Conservation (phyloP, 768 basidiomycete species). For the Russula earlei region DNA sequence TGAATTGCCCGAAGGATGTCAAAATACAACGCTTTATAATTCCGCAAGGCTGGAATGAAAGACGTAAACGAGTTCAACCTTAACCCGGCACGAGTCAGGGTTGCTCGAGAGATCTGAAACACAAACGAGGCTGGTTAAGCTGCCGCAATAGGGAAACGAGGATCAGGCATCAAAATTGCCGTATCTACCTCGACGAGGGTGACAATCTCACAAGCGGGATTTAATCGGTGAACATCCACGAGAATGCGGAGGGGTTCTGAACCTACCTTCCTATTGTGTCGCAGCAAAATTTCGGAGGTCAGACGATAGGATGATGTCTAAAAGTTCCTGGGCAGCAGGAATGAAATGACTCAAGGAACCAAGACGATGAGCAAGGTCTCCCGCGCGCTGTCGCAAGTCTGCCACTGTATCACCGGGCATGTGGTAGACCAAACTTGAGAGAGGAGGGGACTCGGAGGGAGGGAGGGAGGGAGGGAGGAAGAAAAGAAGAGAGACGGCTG, state of each 20-base stretch:
- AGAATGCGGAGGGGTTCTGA: not conserved
- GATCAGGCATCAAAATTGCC: not conserved
- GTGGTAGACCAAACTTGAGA: not conserved
- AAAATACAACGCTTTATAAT: conserved; percentile 19
- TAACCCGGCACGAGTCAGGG: conserved; percentile 17
- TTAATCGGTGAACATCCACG: conserved; percentile 1
- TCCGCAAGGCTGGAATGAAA: conserved; percentile 10
- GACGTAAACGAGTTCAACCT: conserved; percentile 17
- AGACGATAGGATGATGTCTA: conserved; percentile 13
- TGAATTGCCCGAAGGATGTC: conserved; percentile 18
- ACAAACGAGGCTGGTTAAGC: conserved; percentile 7
- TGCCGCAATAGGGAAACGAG: conserved; percentile 2
- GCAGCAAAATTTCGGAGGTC: conserved; percentile 13
- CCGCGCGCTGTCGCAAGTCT: conserved; percentile 19
- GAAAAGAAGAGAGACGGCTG: conserved; percentile 5
- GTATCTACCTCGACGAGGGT: conserved; percentile 20
- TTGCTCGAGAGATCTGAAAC: conserved; percentile 19
- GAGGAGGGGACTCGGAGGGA: not conserved
- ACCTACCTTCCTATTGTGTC: conserved; percentile 19
- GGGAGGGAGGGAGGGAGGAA: conserved; percentile 2
- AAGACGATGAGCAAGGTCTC: conserved; percentile 16
- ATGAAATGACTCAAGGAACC: conserved; percentile 14
- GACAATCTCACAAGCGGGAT: conserved; percentile 13
- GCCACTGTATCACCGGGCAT: conserved; percentile 15
- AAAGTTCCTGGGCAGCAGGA: conserved; percentile 18